Base-by-base conservation (phyloP, 2,329 filamentous ascomycete genomes). In the Stenocarpella maydis region DNA sequence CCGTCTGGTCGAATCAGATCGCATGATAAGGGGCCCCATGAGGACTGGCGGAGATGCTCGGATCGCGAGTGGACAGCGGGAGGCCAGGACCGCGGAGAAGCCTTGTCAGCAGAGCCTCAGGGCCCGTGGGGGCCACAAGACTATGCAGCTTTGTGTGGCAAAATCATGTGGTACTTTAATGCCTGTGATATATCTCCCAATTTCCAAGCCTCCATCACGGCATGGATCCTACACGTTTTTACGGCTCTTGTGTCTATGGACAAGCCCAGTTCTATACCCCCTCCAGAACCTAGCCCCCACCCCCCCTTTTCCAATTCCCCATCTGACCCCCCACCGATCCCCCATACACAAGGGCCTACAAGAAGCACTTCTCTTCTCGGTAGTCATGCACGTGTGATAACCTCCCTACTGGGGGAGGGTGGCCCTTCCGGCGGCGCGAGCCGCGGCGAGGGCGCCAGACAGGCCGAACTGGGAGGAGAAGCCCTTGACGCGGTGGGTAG, bases 401-500 rank as follows among this genome's bases (percentile, higher is more conserved):
- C 24, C 31, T 28, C 34, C 9, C 47, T 49, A 67, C 52, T 58
- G 28, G 17, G 66, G 66, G 15, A 69, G 52, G 17, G 10, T 26
- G 2, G 60, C 67, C 60, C 31, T 55, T 28, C 67, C 67, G n/a
- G 55, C 72, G 82, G 76, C 77, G 71, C 75, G 76, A 73, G 74
- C 72, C 81, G 76, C 74, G 24, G 74, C 76, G 28, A 82, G 76
- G 24, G 93, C 92, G 63, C 88, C 92, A 50, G 82, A 80, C 50
- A 97, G 86, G 58, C 86, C 90, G 76, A 87, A 92, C 78, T 95
- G 92, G 28, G 85, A 87, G 19, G 82, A 76, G 72, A 95, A 85
- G 49, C 93, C 93, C 74, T 95, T 88, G 73, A 95, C 83, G 74
- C 93, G 91, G 83, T 97, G 93, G 41, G 89, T 93, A 47, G 91